Evolutionary conservation across 2,329 filamentous ascomycete species (phyloP), one percentile per base, ranked within the genome.

Genomic region (Colletotrichum cordylinicola): DNA sequence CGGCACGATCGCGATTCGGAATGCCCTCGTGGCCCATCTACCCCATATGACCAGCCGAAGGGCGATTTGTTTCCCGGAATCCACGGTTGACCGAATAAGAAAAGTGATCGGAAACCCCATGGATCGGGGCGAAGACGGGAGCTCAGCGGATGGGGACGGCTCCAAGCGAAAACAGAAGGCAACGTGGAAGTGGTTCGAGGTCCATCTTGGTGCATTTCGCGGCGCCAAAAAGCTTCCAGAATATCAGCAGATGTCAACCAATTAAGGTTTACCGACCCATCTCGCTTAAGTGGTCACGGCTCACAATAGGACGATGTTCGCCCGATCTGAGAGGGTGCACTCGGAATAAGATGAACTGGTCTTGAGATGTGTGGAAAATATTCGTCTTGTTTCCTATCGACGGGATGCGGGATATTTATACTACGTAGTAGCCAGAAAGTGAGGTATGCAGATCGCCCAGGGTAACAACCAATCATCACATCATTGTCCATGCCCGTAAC

Each of bases 401-500:
- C 70, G 35, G 48, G 67, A 55, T 55, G 56, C 65, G 33, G 58
- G 31, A 69, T 65, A 68, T 64, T 52, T 60, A 62, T 61, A 66
- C 29, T 60, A 58, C 12, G 39, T 29, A 48, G 37, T 7, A 48
- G 70, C 35, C 58, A 66, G 70, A n/a, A 65, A 76, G 56, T 64
- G 70, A 76, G 65, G 58, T 66, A 76, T 66, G 70, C 65, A 74
- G 64, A 68, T 73, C 43, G 74, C 70, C 65, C 35, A 69, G 43
- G 48, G 65, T 74, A 69, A 69, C 24, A 65, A 31, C 58, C 64
- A 74, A 74, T 76, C 74, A 60, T 76, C 70, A 74, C 37, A 69
- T 76, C 74, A 37, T 76, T 61, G 74, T 48, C 74, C 64, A 65
- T 76, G 58, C 35, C 70, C 29, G 21, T 55, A 74, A 76, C 74